Percentiles rank a stretch among this genome's conserved stretches.
Conservation (phyloP, 1,284 basidiomycete genomes). For the Rhodotorula sp. region DNA sequence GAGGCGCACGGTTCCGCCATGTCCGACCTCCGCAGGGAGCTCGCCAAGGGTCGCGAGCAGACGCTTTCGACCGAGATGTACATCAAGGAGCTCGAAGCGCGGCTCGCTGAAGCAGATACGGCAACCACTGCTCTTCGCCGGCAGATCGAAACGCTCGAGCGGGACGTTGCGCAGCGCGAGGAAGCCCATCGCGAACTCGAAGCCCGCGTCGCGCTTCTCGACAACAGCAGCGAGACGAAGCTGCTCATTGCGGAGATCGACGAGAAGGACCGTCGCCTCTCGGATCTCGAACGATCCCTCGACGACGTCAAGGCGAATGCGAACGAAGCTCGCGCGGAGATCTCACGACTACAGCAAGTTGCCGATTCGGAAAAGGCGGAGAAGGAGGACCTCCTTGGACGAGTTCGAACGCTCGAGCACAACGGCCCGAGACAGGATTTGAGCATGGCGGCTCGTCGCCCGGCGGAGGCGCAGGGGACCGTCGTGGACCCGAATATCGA, state of each 20-base stretch:
- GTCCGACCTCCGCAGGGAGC: slow-evolving; percentile 76
- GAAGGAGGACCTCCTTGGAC: slow-evolving; percentile 34
- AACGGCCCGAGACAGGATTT: neutral
- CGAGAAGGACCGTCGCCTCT: slow-evolving; percentile 69
- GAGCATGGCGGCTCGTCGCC: slow-evolving; percentile 34
- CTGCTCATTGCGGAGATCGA: slow-evolving; percentile 69
- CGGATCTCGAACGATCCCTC: slow-evolving; percentile 71
- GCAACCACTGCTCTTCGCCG: slow-evolving; percentile 65
- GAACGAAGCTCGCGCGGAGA: slow-evolving; percentile 63
- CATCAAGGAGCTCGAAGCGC: slow-evolving; percentile 82
- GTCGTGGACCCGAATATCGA: slow-evolving; percentile 15
- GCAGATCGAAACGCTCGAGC: slow-evolving; percentile 73
- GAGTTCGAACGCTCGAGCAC: slow-evolving; percentile 30
- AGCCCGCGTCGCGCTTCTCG: slow-evolving; percentile 63
- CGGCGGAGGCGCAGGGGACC: slow-evolving; percentile 18
- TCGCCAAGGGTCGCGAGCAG: slow-evolving; percentile 70
- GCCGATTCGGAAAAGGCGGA: slow-evolving; percentile 32
- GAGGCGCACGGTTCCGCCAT: slow-evolving; percentile 72
- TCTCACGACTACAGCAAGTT: slow-evolving; percentile 57
- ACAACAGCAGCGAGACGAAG: slow-evolving; percentile 61
- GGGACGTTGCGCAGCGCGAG: slow-evolving; percentile 67
- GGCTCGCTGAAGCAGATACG: slow-evolving; percentile 74
- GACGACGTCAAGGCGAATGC: slow-evolving; percentile 68
- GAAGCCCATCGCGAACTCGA: slow-evolving; percentile 67
- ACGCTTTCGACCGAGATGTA: slow-evolving; percentile 72